A percentile compares a stretch with the other conserved stretches of the same genome.
Conservation (phyloP, 1,139 yeast species). For the Yamadazyma diospyri region DNA sequence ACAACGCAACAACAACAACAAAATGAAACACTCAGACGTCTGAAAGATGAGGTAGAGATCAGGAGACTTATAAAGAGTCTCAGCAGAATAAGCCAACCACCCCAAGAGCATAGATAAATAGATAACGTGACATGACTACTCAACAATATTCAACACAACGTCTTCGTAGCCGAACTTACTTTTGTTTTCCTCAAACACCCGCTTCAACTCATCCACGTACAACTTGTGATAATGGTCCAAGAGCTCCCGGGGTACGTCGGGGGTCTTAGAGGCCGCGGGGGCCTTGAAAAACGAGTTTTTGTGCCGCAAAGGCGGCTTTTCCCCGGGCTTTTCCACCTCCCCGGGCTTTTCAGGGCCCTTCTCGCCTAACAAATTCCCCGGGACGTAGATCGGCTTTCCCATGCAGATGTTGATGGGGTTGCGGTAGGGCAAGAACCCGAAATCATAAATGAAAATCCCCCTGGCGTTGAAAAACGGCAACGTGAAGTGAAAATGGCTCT, state of each 20-base stretch:
- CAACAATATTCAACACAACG: slow-evolving; percentile 46
- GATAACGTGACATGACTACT: slow-evolving; percentile 18
- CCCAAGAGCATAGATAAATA: no score
- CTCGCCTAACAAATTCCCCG: slow-evolving; percentile 32
- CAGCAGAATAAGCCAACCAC: no score
- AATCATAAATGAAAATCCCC: slow-evolving; percentile 88
- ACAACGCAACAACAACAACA: no score
- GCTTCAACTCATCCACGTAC: slow-evolving; percentile 65
- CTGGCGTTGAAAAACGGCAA: slow-evolving; percentile 90
- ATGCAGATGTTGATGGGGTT: slow-evolving; percentile 75
- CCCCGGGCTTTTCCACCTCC: slow-evolving; percentile 25
- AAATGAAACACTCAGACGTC: no score
- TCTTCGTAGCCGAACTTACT: slow-evolving; percentile 52
- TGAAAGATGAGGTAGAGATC: no score
- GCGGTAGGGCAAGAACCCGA: slow-evolving; percentile 85
- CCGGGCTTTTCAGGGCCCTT: slow-evolving; percentile 22
- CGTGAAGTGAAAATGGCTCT: slow-evolving; percentile 72
- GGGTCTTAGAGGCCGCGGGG: slow-evolving; percentile 13
- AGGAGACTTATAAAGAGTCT: no score
- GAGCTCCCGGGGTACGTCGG: slow-evolving; percentile 37
- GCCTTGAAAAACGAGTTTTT: slow-evolving; percentile 6
- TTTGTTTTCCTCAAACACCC: slow-evolving; percentile 70
- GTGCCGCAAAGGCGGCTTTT: slow-evolving; percentile 5
- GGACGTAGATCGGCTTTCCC: slow-evolving; percentile 78
- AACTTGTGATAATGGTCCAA: slow-evolving; percentile 70